A percentile compares a stretch with the other conserved stretches of the same genome.
phyloP scores from a whole-genome alignment of 306 rosid species.

The Hylodesmum podocarpum region DNA sequence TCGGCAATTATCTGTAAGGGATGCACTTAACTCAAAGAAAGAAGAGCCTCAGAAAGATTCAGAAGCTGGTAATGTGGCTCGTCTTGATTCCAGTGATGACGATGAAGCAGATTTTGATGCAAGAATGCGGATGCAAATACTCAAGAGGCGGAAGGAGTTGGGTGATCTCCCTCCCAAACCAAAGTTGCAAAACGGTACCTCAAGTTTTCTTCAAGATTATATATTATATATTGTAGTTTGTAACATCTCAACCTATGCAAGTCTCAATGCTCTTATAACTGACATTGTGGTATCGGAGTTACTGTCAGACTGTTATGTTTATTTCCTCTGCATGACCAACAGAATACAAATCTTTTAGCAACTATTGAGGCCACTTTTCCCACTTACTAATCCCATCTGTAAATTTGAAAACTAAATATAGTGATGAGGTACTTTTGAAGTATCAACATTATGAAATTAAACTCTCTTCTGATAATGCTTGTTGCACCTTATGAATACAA shows the following conservation, averaged over 20 bases:
- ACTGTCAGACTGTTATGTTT: not conserved
- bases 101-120: constrained; percentile 79
- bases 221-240: constrained; percentile 12
- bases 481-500: not conserved
- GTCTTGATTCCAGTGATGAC: constrained; percentile 53
- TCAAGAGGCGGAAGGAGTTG: constrained; percentile 69
- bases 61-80: constrained; percentile 39
- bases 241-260: constrained; percentile 16
- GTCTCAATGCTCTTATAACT: constrained; percentile 10
- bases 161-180: constrained; percentile 69
- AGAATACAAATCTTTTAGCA: not conserved
- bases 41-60: constrained; percentile 57
- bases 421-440: not conserved
- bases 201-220: constrained; percentile 12
- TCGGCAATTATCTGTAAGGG: constrained; percentile 80
- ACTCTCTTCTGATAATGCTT: constrained; percentile 2
- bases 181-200: constrained; percentile 58
- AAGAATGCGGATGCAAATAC: constrained; percentile 85
- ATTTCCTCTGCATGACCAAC: not conserved
- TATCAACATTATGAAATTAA: constrained; percentile 19
- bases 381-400: not conserved
- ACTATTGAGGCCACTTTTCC: constrained; percentile 1
- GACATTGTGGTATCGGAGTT: not conserved
- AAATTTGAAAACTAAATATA: constrained; percentile 15
- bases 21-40: constrained; percentile 73